Conservation (phyloP, 1,284 basidiomycete genomes). For the Trichosporon sp. region DNA sequence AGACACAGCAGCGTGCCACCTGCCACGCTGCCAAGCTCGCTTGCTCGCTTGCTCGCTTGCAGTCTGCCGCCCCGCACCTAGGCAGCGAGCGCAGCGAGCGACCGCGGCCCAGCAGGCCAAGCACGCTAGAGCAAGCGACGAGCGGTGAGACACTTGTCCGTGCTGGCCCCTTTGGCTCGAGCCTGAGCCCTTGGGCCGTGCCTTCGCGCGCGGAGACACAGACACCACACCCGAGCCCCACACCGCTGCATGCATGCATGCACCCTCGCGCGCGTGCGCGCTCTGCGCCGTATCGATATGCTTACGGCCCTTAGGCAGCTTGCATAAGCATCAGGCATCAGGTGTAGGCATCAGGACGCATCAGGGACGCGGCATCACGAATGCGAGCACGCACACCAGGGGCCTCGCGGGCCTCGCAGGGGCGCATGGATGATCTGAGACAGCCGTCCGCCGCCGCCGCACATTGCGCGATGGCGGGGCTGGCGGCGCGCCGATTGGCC, state of each 20-base stretch:
- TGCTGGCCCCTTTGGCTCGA: neutral
- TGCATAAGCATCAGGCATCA: too few species aligned
- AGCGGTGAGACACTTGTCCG: neutral
- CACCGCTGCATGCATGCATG: neutral
- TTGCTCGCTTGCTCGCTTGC: too few species aligned
- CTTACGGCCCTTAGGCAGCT: neutral
- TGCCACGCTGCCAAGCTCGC: neutral
- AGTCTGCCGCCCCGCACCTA: too few species aligned
- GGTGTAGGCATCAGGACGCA: too few species aligned
- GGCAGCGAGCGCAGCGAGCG: too few species aligned
- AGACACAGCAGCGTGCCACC: neutral
- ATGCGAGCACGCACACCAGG: neutral
- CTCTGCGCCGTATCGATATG: neutral
- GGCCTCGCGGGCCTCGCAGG: too few species aligned
- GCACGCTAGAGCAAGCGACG: too few species aligned
- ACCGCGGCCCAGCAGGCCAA: too few species aligned
- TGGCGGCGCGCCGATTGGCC: neutral
- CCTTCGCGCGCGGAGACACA: neutral
- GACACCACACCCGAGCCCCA: neutral
- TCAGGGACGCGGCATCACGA: too few species aligned
- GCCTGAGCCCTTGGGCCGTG: neutral
- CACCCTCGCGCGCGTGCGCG: neutral
- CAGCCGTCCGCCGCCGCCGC: neutral
- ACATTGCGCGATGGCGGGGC: neutral
- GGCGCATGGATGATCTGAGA: neutral